Evolutionary conservation across 352 stramenopile species (phyloP), one percentile per base, ranked within the genome.

Genomic region (Globisporangium parvum): DNA sequence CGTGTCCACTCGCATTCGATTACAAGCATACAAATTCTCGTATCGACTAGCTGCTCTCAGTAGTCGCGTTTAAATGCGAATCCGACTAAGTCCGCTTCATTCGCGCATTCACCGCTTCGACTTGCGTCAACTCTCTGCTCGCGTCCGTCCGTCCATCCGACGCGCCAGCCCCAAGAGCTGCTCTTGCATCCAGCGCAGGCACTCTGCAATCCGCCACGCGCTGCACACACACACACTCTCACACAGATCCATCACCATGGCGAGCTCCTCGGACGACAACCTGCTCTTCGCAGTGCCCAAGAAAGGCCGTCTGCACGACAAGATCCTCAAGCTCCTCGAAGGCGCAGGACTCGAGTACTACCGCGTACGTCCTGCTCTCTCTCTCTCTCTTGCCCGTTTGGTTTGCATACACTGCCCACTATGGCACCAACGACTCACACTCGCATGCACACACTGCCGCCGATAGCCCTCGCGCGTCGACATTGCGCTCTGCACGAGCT

Each of bases 221-320:
- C n/a, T n/a, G n/a, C 26, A 31, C 26, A 1, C 47, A 33, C 18
- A 14, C 18, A 23, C 37, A 46, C 23, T 17, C 24, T 24, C 39
- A 45, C 39, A 45, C 31, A 18, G 39, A n/a, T n/a, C 14, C 37
- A 42, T 12, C 37, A 42, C 37, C 18, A 67, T 64, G 56, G 60
- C 55, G 39, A 24, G 42, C n/a, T 53, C 59, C 21, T 70, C 61
- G 21, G 66, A 85, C 44, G 72, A 91, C 70, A 86, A 85, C 28
- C 60, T 93, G 47, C 80, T 96, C 45, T 93, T 99, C 62, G 96
- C 91, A 21, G 90, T 99, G 52, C 96, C 96, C 44, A 99, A 99
- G 77, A 99, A 99, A 69, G 96, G 96, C 17, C 86, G 96, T 53
- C 79, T 99, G 41, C 95, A 98, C 61, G 93, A 98, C 60, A 97